Evolutionary conservation across 2,329 filamentous ascomycete genomes (phyloP), one percentile per base, ranked within the genome.

Genomic region (Fusarium multiceps): DNA sequence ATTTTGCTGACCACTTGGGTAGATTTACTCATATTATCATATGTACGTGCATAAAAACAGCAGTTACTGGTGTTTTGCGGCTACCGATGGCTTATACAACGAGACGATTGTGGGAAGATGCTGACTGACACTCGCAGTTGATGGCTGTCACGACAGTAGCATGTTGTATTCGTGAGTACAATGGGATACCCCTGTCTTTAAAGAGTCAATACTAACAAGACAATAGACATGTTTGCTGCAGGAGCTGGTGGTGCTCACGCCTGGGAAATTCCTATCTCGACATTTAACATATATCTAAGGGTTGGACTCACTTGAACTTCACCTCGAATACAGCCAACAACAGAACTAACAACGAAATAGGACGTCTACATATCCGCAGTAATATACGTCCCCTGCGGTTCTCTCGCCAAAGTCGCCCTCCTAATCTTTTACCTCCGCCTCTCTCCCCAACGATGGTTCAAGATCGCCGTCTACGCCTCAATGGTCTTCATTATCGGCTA

Each of bases 391-490:
- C 59, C 78, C 18, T 77, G 78, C 37, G 77, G 76, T 14, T 77
- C 75, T 4, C 74, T 80, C 20, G 77, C 79, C 14, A 83, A 82
- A 48, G 25, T 82, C 4, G 77, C 80, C 1, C 77, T 83, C 6
- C 75, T 82, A 6, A 72, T 80, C 7, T 80, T 83, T 45, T 82
- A 82, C 54, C 71, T 78, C 14, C 76, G 76, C 12, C 69, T 83
- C 3, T 80, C 79, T 2, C 80, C 80, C 0, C 77, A 78, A 20
- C 70, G 43, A 23, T 75, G 76, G 70, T 81, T 81, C 54, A 78
- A 77, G 11, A 56, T 71, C 5, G 70, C 74, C 0, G 73, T 78
- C 10, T 81, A 77, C 69, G 53, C 64, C 2, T 74, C 74, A 1
- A 76, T 80, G 3, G 61, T 70, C 2, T 55, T 81, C 14, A 74